Evolutionary conservation across 225 moss, liverwort and hornwort genomes (phyloP), one percentile per base, ranked within the genome.

Genomic region (Antitrichia curtipendula): DNA sequence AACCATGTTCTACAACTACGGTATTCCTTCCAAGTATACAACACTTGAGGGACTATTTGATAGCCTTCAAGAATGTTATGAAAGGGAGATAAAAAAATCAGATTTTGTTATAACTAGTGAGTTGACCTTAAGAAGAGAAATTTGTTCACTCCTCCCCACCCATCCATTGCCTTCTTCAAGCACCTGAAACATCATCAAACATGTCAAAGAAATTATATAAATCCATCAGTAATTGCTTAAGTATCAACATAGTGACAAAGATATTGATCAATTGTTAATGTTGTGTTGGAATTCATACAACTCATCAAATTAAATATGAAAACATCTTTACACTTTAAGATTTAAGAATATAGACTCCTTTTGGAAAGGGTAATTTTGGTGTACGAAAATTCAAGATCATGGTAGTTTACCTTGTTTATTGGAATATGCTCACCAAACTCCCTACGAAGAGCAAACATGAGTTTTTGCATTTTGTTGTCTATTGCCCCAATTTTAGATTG

Each of bases 131-230:
- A 91, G 88, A 59, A 91, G 91, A 73, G 86, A 91, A 40, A 91
- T 91, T 82, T 89, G 89, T 80, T 91, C 86, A 4, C 91, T 91
- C 23, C 89, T 85, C 20, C 91, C 91, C 6, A 89, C 89, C 89
- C 91, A 89, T 71, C 91, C 89, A 77, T 66, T 89, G 12, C 89
- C 86, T 89, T 89, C 86, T 10, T 89, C 88, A 40, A 91, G 70
- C 66, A 89, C 89, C 89, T 91, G 21, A 3, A 84, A 81, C 13
- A 58, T 78, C 76, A 76, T 57, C n/a, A 41, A 70, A 60, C 9
- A n/a, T 7, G 14, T n/a, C 6, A 73, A 43, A 36, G 22, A 47
- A 60, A 49, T 59, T 27, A 14, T 4, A 49, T 41, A 38, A 27
- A 13, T 57, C 4, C 18, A 41, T 31, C 19, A 29, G 9, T 10